Conservation (phyloP, 2,329 filamentous ascomycete species). For the Didymella glomerata region DNA sequence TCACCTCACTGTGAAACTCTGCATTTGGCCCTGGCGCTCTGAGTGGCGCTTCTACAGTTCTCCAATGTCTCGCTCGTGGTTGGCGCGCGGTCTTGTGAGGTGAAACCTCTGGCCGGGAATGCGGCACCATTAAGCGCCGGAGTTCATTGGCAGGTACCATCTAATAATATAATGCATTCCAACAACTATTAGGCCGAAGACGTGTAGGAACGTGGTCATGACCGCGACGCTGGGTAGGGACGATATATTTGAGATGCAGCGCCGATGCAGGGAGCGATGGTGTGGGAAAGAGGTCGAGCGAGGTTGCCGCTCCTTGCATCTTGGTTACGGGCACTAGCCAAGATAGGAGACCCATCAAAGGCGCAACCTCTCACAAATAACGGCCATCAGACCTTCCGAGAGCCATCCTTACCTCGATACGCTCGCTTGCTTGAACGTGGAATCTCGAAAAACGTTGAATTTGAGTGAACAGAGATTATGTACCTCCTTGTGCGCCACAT, state of each 20-base stretch:
- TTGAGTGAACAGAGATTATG: conserved; percentile 17
- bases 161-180: conserved; percentile 1
- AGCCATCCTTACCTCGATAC: neutral
- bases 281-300: conserved; percentile 10
- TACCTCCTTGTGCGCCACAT: conserved; percentile 12
- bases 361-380: conserved; percentile 13
- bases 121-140: conserved; percentile 8
- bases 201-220: conserved; percentile 13
- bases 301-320: conserved; percentile 7
- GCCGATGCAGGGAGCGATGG: conserved; percentile 13
- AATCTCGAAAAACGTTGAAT: conserved; percentile 7
- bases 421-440: conserved; percentile 2
- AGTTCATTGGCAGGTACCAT: conserved; percentile 1
- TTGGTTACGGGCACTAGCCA: neutral
- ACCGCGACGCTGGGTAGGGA: neutral
- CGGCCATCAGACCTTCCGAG: conserved; percentile 5
- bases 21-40: neutral
- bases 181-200: neutral
- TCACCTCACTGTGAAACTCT: conserved; percentile 11
- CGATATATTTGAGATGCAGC: conserved; percentile 3
- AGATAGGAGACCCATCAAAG: neutral
- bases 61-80: conserved; percentile 6
- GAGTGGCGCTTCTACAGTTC: neutral
- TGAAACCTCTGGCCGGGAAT: conserved; percentile 12
- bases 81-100: conserved; percentile 8